A percentile compares a stretch with the other conserved stretches of the same genome.
Evolutionary conservation across 306 rosid species (phyloP).

Genomic region (Cucumis hystrix): DNA sequence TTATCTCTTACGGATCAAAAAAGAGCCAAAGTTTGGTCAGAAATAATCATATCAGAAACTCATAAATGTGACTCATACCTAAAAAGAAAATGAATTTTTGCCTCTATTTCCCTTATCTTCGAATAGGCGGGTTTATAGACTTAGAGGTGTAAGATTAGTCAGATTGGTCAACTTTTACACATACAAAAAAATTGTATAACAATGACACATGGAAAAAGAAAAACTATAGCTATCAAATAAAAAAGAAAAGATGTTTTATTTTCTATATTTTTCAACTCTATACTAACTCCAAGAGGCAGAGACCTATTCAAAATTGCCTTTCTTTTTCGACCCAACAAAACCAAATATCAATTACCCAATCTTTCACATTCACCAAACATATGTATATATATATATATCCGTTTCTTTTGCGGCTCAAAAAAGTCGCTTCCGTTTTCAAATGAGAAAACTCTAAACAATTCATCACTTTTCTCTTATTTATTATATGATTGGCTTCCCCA

Average conservation of each 20-base stretch:
- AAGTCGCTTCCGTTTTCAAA: constrained; percentile 2
- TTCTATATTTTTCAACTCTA: background rate
- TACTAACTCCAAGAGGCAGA: background rate
- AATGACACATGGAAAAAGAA: background rate
- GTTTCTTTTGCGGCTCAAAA: background rate
- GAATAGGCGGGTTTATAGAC: background rate
- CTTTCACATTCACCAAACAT: background rate
- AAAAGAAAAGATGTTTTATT: background rate
- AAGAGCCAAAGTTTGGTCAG: background rate
- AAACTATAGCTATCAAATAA: background rate
- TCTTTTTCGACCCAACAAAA: background rate
- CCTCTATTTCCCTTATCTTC: background rate
- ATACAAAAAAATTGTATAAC: background rate
- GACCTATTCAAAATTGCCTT: constrained; percentile 1
- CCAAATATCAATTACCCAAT: background rate
- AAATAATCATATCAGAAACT: background rate
- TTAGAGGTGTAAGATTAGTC: background rate
- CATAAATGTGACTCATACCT: background rate
- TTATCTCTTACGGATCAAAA: no score
- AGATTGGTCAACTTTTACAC: background rate
- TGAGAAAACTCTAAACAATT: background rate
- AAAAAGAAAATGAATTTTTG: background rate
- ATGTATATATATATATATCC: no score
- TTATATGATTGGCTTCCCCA: background rate
- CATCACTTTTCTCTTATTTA: background rate